phyloP scores from a whole-genome alignment of 192 early-diverging fungal genomes.

The Coemansia sp. region DNA sequence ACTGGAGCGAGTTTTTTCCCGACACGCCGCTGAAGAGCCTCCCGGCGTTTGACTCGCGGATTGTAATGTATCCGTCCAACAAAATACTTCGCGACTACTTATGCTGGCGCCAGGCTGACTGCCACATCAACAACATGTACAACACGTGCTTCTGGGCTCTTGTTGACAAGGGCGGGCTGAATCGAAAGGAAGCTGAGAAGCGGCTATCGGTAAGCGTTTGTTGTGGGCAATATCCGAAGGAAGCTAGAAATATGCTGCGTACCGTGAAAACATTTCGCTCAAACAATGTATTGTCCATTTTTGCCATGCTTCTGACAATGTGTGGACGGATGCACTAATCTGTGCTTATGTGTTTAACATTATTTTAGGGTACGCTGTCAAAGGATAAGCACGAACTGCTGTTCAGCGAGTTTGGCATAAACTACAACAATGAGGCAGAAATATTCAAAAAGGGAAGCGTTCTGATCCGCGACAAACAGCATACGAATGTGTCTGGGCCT shows the following conservation, averaged over 20 bases:
- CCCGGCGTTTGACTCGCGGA: conserved; percentile 90
- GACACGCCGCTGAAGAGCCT: conserved; percentile 67
- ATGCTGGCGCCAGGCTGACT: conserved; percentile 93
- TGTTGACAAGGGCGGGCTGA: conserved; percentile 67
- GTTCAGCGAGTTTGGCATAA: conserved; percentile 79
- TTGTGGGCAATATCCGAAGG: background rate
- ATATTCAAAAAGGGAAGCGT: conserved; percentile 91
- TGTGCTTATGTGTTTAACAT: background rate
- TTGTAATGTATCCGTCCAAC: conserved; percentile 83
- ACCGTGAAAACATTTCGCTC: too few relatives aligned
- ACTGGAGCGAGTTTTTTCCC: conserved; percentile 77
- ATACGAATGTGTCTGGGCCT: conserved; percentile 20
- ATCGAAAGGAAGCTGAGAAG: conserved; percentile 74
- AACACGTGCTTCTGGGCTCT: conserved; percentile 95
- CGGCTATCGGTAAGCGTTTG: conserved; percentile 62
- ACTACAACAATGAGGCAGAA: conserved; percentile 81
- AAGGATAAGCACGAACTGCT: conserved; percentile 91
- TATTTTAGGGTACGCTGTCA: conserved; percentile 75
- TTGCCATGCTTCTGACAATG: background rate
- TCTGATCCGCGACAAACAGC: conserved; percentile 60
- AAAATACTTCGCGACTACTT: conserved; percentile 89
- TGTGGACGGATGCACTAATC: background rate
- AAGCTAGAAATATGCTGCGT: too few relatives aligned
- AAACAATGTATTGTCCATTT: too few relatives aligned
- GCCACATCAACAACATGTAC: conserved; percentile 94